phyloP scores from a whole-genome alignment of 345 rosid species.

The Trapa incisa region DNA sequence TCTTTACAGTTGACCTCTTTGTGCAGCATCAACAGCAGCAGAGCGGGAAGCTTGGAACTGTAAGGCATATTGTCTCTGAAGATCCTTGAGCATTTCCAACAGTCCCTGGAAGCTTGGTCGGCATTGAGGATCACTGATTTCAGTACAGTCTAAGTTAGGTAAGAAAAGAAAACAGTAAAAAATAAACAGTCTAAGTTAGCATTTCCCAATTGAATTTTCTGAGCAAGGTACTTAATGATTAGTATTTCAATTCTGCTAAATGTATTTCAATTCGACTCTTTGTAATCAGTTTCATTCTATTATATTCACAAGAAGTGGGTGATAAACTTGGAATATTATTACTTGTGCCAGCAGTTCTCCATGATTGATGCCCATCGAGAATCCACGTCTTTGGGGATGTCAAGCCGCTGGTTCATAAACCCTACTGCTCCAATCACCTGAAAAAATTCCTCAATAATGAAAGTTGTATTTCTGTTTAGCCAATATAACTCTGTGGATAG shows the following conservation, averaged over 20 bases:
- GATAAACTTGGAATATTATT: background rate
- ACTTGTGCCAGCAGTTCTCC: slow-evolving; percentile 97
- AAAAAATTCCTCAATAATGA: slow-evolving; percentile 16
- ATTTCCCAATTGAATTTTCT: too few species aligned
- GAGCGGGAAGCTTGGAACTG: slow-evolving; percentile 68
- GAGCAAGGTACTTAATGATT: too few species aligned
- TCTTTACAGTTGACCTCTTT: slow-evolving; percentile 13
- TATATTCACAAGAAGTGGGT: too few species aligned
- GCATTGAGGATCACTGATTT: slow-evolving; percentile 53
- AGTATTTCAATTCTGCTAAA: background rate
- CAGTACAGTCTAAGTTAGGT: background rate
- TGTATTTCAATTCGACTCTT: background rate
- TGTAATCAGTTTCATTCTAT: too few species aligned
- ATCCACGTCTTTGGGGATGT: slow-evolving; percentile 70
- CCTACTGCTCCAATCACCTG: slow-evolving; percentile 99
- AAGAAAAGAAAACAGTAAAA: background rate
- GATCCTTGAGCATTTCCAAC: slow-evolving; percentile 64
- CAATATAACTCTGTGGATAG: background rate
- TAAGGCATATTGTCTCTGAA: slow-evolving; percentile 51
- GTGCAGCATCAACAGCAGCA: slow-evolving; percentile 26
- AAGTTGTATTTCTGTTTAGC: background rate
- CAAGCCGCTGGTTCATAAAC: slow-evolving; percentile 88
- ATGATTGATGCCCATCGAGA: slow-evolving; percentile 68
- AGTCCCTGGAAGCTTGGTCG: slow-evolving; percentile 86
- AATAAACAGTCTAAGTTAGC: background rate